phyloP scores from a whole-genome alignment of 371 early-diverging fungal genomes.

The Mortierella polycephala region DNA sequence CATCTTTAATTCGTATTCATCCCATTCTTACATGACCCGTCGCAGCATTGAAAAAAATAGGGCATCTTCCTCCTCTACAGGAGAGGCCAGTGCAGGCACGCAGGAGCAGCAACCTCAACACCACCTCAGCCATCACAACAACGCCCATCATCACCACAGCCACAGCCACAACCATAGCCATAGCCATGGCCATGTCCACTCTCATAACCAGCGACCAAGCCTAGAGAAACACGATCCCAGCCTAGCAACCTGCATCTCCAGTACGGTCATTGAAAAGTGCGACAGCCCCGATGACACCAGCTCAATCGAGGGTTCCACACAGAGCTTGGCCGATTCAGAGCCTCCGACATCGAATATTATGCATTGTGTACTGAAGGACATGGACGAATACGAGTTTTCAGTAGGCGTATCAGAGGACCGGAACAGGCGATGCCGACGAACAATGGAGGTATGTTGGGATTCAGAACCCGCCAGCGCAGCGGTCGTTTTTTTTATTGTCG shows the following conservation, averaged over 20 bases:
- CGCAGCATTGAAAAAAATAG: constrained; percentile 18
- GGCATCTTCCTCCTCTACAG: not conserved
- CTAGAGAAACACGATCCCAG: constrained; percentile 20
- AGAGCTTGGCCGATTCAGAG: constrained; percentile 17
- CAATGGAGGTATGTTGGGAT: constrained; percentile 94
- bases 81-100: not conserved
- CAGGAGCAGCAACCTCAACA: constrained; percentile 9
- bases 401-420: constrained; percentile 88
- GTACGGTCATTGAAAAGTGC: constrained; percentile 41
- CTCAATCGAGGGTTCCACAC: constrained; percentile 44
- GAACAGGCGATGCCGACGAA: constrained; percentile 89
- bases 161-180: constrained; percentile 3
- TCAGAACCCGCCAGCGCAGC: too few species aligned
- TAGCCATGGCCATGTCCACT: not conserved
- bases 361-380: constrained; percentile 35
- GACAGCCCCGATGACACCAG: constrained; percentile 50
- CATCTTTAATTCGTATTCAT: not conserved
- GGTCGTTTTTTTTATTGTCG: not conserved
- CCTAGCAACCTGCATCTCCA: constrained; percentile 28
- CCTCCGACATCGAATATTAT: constrained; percentile 16
- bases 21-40: constrained; percentile 16
- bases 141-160: constrained; percentile 22
- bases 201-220: constrained; percentile 1
- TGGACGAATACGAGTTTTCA: constrained; percentile 57
- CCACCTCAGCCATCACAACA: constrained; percentile 9